Evolutionary conservation across 106 monocot species (phyloP), one percentile per base, ranked within the genome.

Genomic region (Posidonia australis): DNA sequence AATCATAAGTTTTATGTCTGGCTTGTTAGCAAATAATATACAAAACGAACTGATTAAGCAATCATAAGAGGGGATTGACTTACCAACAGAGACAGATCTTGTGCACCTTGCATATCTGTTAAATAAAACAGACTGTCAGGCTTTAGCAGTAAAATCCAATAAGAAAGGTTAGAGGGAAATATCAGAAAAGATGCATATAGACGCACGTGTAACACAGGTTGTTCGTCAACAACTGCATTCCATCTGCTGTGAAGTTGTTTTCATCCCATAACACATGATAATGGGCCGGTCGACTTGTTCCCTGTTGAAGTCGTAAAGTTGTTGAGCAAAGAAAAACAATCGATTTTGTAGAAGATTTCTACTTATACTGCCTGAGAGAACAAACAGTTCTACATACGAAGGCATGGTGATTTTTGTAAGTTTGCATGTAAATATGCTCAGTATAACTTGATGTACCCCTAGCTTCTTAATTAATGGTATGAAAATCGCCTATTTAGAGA

Each of bases 231-330:
- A 73, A 65, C 29, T 89, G 89, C 60, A 89, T 49, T 13, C 23
- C 73, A 76, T 90, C 89, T 25, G 89, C 89, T 10, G 80, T 74
- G 80, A 90, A 90, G 9, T 86, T 90, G 65, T 90, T 90, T 54
- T 90, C 89, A 76, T 90, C 89, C 89, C 89, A 90, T 36, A 90
- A 52, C 10, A 90, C 89, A 74, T 90, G 86, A 67, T 90, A 90
- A 70, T 90, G 85, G n/a, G 85, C 89, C 45, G 89, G 89, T 9
- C 89, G 68, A 62, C 85, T 89, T 43, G 89, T 89, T 10, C 89
- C 89, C 89, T 89, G 63, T 54, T 36, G 9, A 57, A n/a, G 13
- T 26, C 51, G 5, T 27, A 58, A 12, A 41, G 18, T 27, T 58
- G 22, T 30, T 13, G 13, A 58, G 14, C 27, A 58, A 28, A 58